These are phyloP conservation scores for Hyphopichia wangnamkhiaoensis DNA, from an alignment of 1,139 yeast species.

Conservation along the genomic window DNA sequence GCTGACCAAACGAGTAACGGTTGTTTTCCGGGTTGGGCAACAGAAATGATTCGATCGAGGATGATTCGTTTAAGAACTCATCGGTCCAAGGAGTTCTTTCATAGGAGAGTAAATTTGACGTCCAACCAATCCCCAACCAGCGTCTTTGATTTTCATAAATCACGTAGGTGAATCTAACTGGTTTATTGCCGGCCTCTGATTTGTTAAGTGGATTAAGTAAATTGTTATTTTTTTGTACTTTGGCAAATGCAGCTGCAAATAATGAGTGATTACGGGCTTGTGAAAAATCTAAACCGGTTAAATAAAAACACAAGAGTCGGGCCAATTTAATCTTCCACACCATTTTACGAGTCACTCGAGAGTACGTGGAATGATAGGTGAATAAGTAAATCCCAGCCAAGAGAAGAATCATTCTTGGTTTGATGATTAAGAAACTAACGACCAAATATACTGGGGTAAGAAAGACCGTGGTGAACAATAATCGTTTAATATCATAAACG, in stretches of 20 bases:
- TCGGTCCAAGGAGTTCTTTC: conserved; percentile 98
- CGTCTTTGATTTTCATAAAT: conserved; percentile 95
- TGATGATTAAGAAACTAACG: conserved; percentile 62
- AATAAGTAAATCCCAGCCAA: conserved; percentile 62
- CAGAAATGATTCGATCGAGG: conserved; percentile 72
- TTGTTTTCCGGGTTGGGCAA: conserved; percentile 66
- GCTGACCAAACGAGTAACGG: conserved; percentile 24
- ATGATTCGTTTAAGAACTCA: conserved; percentile 85
- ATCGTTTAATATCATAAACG: conserved; percentile 74
- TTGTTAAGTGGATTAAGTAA: conserved; percentile 19
- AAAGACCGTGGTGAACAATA: conserved; percentile 80
- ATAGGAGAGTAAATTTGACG: conserved; percentile 82
- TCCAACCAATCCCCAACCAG: conserved; percentile 99
- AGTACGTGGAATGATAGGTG: conserved; percentile 85
- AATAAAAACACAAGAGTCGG: conserved; percentile 70
- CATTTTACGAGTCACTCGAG: conserved; percentile 75
- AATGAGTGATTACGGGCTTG: conserved; percentile 49
- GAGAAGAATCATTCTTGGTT: conserved; percentile 70
- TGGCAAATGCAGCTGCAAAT: conserved; percentile 60
- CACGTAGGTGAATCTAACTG: conserved; percentile 87
- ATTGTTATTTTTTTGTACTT: conserved; percentile 53
- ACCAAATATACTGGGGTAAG: conserved; percentile 82
- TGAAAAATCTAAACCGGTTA: conserved; percentile 85
- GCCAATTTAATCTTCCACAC: conserved; percentile 80
- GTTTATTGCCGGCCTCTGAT: conserved; percentile 37